Percentiles rank a stretch among this genome's conserved stretches.
Evolutionary conservation across 148 eudicot species (phyloP).

Genomic region (Fallopia convolvulus): DNA sequence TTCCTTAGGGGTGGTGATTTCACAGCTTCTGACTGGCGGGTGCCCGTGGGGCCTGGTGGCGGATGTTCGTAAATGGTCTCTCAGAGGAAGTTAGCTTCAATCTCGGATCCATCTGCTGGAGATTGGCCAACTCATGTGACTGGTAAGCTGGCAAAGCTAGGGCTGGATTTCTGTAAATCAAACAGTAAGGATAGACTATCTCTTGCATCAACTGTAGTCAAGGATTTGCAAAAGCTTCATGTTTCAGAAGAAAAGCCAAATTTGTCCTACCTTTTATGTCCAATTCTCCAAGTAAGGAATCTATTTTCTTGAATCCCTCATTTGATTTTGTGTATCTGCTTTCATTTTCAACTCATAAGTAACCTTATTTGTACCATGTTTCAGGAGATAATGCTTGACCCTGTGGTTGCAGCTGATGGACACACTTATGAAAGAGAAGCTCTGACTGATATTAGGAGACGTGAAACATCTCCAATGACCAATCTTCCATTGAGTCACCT

Average conservation of each 20-base stretch:
- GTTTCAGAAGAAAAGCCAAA: slow-evolving; percentile 44
- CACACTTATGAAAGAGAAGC: slow-evolving; percentile 78
- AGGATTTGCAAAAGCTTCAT: slow-evolving; percentile 62
- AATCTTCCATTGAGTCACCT: slow-evolving; percentile 57
- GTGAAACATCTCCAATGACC: slow-evolving; percentile 87
- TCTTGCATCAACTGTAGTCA: slow-evolving; percentile 47
- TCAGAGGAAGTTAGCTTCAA: slow-evolving; percentile 35
- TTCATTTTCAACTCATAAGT: neutral
- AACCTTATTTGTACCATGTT: slow-evolving; percentile 9
- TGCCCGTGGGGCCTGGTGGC: slow-evolving; percentile 38
- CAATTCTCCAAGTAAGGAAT: slow-evolving; percentile 54
- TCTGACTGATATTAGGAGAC: slow-evolving; percentile 42
- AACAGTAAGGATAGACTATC: slow-evolving; percentile 57
- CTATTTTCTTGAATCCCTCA: neutral
- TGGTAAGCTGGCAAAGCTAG: slow-evolving; percentile 46
- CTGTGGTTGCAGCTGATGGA: slow-evolving; percentile 87
- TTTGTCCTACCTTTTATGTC: slow-evolving; percentile 68
- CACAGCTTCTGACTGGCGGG: slow-evolving; percentile 63
- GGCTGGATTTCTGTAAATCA: slow-evolving; percentile 62
- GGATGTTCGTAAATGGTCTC: slow-evolving; percentile 45
- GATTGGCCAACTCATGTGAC: slow-evolving; percentile 61
- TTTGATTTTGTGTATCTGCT: neutral
- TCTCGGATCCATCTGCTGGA: slow-evolving; percentile 67
- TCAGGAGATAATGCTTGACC: slow-evolving; percentile 85
- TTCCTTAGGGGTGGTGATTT: slow-evolving; percentile 60